Evolutionary conservation across 352 stramenopile genomes (phyloP), one percentile per base, ranked within the genome.

Genomic region (Phytophthora constricta): DNA sequence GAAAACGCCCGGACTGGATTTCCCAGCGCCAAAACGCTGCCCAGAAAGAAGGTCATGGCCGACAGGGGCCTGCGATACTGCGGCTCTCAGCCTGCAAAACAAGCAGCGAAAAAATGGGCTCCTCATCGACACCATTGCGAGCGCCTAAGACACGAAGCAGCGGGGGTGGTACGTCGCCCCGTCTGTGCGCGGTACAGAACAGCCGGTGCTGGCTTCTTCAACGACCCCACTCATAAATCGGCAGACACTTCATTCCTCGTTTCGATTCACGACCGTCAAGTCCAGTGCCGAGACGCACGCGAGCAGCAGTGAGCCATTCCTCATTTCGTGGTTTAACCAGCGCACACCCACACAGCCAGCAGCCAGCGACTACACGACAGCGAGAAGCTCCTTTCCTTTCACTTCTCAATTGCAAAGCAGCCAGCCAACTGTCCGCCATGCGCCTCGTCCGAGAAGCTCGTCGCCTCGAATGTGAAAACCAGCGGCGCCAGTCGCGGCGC

Each of bases 381-480:
- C 41, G 11, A 2, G 14, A 47, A 16, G 41, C 16, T 13, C 31
- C 7, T n/a, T n/a, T n/a, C n/a, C n/a, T n/a, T n/a, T n/a, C n/a
- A n/a, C n/a, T n/a, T 16, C 34, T 51, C 25, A 42, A 9, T 49
- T 27, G n/a, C n/a, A n/a, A n/a, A n/a, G n/a, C n/a, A n/a, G n/a
- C n/a, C n/a, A n/a, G n/a, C n/a, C n/a, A n/a, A n/a, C n/a, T n/a
- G n/a, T n/a, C n/a, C 28, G 26, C 31, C 37, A 80, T 82, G 71
- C 74, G 71, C 19, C 57, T 80, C 33, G 34, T 80, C 26, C 60
- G 68, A 54, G 74, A 75, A 63, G 59, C 61, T 25, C 60, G 61
- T 3, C 63, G 68, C 26, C 56, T 59, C 25, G 64, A 82, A 58
- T 82, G 70, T 55, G 74, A 82, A 42, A 72, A 56, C 34, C 66